Base-by-base conservation (phyloP, 495 filamentous ascomycete genomes). In the Penicillium cataractarum region DNA sequence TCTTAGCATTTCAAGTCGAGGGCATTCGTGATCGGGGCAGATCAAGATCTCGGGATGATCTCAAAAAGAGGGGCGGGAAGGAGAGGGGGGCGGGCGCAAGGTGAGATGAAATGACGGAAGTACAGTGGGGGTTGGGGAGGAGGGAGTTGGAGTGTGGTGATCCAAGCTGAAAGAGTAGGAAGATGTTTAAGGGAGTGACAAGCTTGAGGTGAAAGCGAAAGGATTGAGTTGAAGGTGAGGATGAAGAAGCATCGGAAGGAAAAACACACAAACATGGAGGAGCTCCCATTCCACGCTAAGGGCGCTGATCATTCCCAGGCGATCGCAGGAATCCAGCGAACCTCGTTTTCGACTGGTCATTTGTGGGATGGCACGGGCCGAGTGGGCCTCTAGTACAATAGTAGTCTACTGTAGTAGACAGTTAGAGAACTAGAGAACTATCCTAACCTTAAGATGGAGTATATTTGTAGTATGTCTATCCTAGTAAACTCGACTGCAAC, bases 221-320 rank as follows among this genome's bases (percentile, higher is more conserved):
- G 5, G 22, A 24, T 50, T 19, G 29, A 21, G 46, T 4, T 50
- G 24, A 50, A 26, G 46, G 15, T 50, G 46, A 9, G 29, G 46
- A 24, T 29, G 13, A 10, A 24, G 24, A 35, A 56, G 42, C 40
- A 56, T 13, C 33, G 29, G 39, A 55, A 37, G 50, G 32, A 51
- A 21, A 3, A 24, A 50, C 39, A 62, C 27, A 57, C 29, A 60
- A 70, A 65, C 54, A 58, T 60, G 61, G 56, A 59, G 61, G n/a
- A 52, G 57, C 46, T 40, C 55, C 46, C 65, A 65, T 65, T 68
- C 59, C 62, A 50, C 68, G 60, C 65, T 65, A 67, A 51, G 31
- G n/a, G 10, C 31, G 51, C 27, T 59, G 68, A 65, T 67, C 67
- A 70, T 70, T 70, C n/a, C 67, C 63, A 62, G 67, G 15, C 61